Base-by-base conservation (phyloP, 1,284 basidiomycete genomes). In the Ceratobasidium sp. region DNA sequence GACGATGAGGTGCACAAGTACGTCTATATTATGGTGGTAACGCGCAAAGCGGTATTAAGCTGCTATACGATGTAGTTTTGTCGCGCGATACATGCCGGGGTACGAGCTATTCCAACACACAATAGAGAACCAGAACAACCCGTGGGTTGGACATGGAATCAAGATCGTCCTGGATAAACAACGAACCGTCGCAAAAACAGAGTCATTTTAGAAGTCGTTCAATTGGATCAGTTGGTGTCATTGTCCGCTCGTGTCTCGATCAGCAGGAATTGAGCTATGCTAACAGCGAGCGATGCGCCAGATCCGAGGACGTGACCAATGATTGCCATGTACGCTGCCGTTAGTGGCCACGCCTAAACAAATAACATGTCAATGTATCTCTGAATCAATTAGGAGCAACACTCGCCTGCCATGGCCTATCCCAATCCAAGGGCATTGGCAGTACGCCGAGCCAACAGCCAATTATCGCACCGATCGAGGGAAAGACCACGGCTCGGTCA, bases 381-480 rank as follows among this genome's bases (percentile, higher is more conserved):
- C 56, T 22, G 13, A 34, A 20, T 3, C 7, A 56, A 49, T 49
- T 53, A 40, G 29, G 20, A 42, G 38, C 56, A 27, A 13, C 55
- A 77, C 85, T 69, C 67, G 92, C 93, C 88, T 97, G 95, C 94
- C 94, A 97, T 10, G 94, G 92, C 56, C 93, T 84, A 77, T 95
- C 94, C 95, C 95, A 98, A 78, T 98, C 95, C 7, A 98, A 86
- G 0, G 93, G 90, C 65, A 94, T 87, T 0, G 92, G 91, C 47
- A 94, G 82, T 1, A 85, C 87, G 17, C 93, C 93, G 6, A 85
- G 52, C 94, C 93, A 96, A 43, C 85, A 83, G 5, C 94, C 94
- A 13, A 89, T 27, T 22, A 90, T 73, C 1, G 91, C 81, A n/a
- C 92, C 92, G 20, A 89, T 74, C 2, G 85, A 83, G 10, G 95